Evolutionary conservation across 1,284 basidiomycete species (phyloP).

Genomic region (Ganoderma sinense): DNA sequence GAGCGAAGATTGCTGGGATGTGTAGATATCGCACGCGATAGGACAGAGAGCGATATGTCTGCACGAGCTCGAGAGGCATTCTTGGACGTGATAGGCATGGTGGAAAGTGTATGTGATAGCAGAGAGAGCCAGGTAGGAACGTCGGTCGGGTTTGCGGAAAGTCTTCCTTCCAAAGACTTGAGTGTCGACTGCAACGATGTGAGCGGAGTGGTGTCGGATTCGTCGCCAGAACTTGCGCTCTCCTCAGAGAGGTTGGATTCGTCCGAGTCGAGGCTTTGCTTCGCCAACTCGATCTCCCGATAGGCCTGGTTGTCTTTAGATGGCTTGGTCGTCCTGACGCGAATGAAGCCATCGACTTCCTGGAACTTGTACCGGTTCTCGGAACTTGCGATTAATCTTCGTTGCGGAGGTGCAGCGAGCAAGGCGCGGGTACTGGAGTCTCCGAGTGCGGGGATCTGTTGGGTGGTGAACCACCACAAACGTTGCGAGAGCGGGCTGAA

Average conservation of each 20-base stretch:
- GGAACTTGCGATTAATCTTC: constrained; percentile 50
- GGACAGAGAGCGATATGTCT: constrained; percentile 74
- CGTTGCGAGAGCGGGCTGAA: background rate
- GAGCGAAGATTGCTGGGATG: constrained; percentile 60
- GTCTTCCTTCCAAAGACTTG: constrained; percentile 61
- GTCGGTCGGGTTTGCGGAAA: constrained; percentile 59
- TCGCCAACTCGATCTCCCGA: constrained; percentile 52
- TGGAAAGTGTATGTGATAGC: constrained; percentile 64
- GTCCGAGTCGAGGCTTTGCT: constrained; percentile 51
- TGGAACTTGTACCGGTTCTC: constrained; percentile 53
- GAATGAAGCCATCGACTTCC: constrained; percentile 73
- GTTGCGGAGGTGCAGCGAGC: constrained; percentile 56
- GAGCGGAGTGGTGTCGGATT: constrained; percentile 45
- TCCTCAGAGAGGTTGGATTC: constrained; percentile 50
- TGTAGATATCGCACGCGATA: constrained; percentile 68
- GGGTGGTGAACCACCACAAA: background rate
- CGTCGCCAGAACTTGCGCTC: constrained; percentile 37
- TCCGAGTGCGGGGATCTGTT: constrained; percentile 60
- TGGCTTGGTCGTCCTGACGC: constrained; percentile 50
- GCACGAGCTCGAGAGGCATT: constrained; percentile 69
- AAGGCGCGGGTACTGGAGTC: constrained; percentile 61
- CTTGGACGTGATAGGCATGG: constrained; percentile 65
- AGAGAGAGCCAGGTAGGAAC: constrained; percentile 72
- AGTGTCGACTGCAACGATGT: constrained; percentile 66
- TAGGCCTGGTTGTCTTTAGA: constrained; percentile 52